These are phyloP conservation scores for Mallotus nudiflorus DNA, from an alignment of 345 rosid species.

Conservation along the genomic window DNA sequence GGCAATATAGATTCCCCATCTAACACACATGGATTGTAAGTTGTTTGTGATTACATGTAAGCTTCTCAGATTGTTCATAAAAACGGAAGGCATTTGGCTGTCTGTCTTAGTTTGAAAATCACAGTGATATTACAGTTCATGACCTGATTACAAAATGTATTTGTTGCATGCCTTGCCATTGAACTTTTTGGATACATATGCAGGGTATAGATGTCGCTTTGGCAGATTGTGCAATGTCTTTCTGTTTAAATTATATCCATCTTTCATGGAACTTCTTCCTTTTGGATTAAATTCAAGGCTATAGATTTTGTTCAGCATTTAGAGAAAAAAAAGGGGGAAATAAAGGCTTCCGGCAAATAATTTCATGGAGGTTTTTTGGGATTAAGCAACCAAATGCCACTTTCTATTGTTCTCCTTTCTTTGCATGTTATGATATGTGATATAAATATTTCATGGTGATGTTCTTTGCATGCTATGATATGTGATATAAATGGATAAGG, in stretches of 20 bases:
- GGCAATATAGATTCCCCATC: conserved; percentile 33
- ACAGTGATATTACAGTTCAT: neutral
- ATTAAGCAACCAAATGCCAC: neutral
- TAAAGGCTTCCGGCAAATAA: neutral
- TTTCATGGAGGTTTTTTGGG: neutral
- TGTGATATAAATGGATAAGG: neutral
- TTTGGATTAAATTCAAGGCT: neutral
- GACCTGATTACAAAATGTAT: neutral
- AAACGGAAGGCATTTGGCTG: neutral
- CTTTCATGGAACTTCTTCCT: neutral
- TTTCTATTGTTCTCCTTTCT: neutral
- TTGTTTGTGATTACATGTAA: neutral
- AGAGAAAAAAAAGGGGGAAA: neutral
- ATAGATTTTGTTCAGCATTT: neutral
- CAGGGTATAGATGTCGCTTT: neutral
- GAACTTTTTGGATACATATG: neutral
- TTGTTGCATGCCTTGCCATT: neutral
- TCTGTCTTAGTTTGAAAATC: neutral
- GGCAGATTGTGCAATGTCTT: neutral
- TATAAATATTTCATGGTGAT: neutral
- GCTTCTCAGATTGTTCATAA: neutral
- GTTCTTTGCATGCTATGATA: neutral
- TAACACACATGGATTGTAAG: conserved; percentile 54
- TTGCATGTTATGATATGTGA: too few species aligned
- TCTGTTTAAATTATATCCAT: neutral